Evolutionary conservation across 225 moss, liverwort and hornwort species (phyloP), one percentile per base, ranked within the genome.

Genomic region (Rhytidiadelphus loreus): DNA sequence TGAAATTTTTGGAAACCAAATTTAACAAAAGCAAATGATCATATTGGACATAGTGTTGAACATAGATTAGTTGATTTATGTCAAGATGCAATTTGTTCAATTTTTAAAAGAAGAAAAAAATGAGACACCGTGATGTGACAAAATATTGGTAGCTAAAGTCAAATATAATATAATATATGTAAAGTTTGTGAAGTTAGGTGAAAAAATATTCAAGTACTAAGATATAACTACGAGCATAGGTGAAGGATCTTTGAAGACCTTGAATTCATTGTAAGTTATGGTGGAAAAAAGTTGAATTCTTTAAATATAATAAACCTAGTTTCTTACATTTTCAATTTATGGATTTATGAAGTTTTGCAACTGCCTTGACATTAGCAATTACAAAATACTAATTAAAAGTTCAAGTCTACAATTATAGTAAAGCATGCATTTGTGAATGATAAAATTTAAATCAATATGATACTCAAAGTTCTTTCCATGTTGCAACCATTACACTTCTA

Each of bases 121-220:
- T 13, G 9, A 70, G 9, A 14, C 25, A 14, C 0, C 0, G 0
- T 9, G 16, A 25, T 25, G 9, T 28, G 5, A 43, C 2, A 16
- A 71, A 43, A 9, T 26, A 28, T 71, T 16, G 9, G 28, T 43
- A 9, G 0, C 16, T 1, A 26, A 26, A 3, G 43, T 43, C 26
- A 71, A 71, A 43, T 28, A 9, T 15, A 43, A 15, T 8, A 26
- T 44, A 41, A 72, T 72, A 17, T 4, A 44, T n/a, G 1, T 29
- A 29, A 41, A 69, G 7, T 41, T 70, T 41, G 25, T 41, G 41
- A 70, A 72, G 5, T 17, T 28, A 6, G 16, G 2, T 10, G 10
- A 10, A 44, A 6, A 43, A 29, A 72, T 44, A 72, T 44, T 72
- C 11, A 72, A 72, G 7, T 71, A 71, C 8, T 22, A 15, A 71